Evolutionary conservation across 2,329 filamentous ascomycete species (phyloP).

Genomic region (Pseudogymnoascus sp.): DNA sequence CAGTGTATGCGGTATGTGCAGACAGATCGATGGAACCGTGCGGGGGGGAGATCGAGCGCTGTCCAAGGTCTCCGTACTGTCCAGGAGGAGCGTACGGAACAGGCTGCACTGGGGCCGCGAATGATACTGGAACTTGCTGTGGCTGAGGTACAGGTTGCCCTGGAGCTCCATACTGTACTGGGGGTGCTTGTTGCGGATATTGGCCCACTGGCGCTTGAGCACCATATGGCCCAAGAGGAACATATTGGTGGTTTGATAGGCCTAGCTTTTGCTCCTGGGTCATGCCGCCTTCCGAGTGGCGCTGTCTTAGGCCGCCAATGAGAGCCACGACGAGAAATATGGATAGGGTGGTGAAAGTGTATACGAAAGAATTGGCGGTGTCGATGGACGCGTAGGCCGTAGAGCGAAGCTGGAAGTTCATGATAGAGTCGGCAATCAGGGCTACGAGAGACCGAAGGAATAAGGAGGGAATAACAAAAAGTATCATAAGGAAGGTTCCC

Average conservation of each 20-base stretch:
- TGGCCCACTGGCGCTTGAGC: neutral
- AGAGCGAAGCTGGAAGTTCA: neutral
- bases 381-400: neutral
- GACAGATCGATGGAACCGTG: neutral
- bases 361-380: neutral
- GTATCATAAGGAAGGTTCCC: neutral
- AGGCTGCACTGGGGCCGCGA: neutral
- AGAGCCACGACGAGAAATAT: neutral
- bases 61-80: neutral
- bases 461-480: neutral
- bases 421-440: neutral
- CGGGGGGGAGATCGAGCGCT: neutral
- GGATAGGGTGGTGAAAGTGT: neutral
- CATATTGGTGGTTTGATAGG: neutral
- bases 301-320: neutral
- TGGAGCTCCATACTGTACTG: neutral
- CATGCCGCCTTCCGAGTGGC: neutral
- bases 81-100: neutral
- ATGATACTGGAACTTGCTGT: neutral
- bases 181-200: neutral
- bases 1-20: neutral
- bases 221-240: neutral
- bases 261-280: neutral
- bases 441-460: neutral
- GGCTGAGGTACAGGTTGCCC: neutral